Conservation (phyloP, 2,329 filamentous ascomycete genomes). For the Ophiosphaerella korrae region DNA sequence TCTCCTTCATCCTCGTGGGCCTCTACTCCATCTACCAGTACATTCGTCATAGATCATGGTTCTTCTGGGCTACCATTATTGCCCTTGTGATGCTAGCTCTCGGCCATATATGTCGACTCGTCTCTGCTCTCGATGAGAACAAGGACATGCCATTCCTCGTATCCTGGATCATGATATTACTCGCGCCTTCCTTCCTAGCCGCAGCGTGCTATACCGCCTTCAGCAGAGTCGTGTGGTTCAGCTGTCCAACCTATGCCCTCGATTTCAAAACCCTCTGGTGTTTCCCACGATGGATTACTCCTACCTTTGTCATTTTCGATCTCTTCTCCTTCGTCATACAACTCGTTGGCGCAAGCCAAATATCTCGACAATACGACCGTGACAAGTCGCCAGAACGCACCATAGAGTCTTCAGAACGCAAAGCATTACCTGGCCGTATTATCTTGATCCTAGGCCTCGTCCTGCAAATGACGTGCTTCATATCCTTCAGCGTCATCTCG, state of each 20-base stretch:
- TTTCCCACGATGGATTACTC: conserved; percentile 52
- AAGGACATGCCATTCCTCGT: conserved; percentile 46
- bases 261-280: conserved; percentile 52
- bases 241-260: conserved; percentile 44
- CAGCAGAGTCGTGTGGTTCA: conserved; percentile 53
- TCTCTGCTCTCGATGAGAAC: conserved; percentile 46
- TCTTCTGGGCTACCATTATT: conserved; percentile 44
- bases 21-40: conserved; percentile 39
- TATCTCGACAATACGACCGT: conserved; percentile 42
- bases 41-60: conserved; percentile 43
- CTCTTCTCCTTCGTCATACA: conserved; percentile 56
- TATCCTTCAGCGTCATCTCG: conserved; percentile 53
- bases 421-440: conserved; percentile 35
- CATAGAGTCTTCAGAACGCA: conserved; percentile 43
- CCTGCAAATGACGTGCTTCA: conserved; percentile 58
- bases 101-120: conserved; percentile 58
- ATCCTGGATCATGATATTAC: conserved; percentile 53
- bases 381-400: conserved; percentile 46
- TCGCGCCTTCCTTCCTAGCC: conserved; percentile 57
- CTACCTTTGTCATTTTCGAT: conserved; percentile 56
- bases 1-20: conserved; percentile 48
- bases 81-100: conserved; percentile 53
- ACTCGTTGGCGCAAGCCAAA: conserved; percentile 50
- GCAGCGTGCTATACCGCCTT: conserved; percentile 58
- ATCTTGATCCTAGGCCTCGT: conserved; percentile 55